These are phyloP conservation scores for Mycosphaerelloides madeirae DNA, from an alignment of 2,329 filamentous ascomycete species.

Conservation along the genomic window DNA sequence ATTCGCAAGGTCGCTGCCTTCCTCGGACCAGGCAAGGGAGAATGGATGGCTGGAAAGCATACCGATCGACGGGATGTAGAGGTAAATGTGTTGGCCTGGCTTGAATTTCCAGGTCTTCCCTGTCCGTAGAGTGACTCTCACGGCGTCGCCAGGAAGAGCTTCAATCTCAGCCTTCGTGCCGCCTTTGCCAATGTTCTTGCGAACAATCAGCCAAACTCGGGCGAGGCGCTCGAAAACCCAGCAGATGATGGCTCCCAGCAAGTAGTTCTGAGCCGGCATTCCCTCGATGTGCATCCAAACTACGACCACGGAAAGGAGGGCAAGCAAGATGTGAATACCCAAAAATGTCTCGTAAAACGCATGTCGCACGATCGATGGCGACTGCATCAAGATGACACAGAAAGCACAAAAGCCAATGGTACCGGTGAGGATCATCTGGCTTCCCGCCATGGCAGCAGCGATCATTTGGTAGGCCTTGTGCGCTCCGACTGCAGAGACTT, in stretches of 20 bases:
- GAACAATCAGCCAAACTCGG: constrained; percentile 57
- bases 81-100: constrained; percentile 72
- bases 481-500: constrained; percentile 36
- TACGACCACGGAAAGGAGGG: constrained; percentile 55
- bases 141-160: constrained; percentile 69
- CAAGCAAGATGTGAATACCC: constrained; percentile 63
- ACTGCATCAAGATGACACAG: constrained; percentile 61
- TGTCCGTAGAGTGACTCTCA: constrained; percentile 68
- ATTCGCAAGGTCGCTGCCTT: constrained; percentile 40
- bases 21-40: constrained; percentile 72
- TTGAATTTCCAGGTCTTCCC: constrained; percentile 71
- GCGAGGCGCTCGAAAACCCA: constrained; percentile 62
- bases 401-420: constrained; percentile 60
- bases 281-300: constrained; percentile 62
- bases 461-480: constrained; percentile 49
- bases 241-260: constrained; percentile 59
- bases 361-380: constrained; percentile 66
- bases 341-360: constrained; percentile 78
- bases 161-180: constrained; percentile 67
- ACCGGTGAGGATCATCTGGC: constrained; percentile 55
- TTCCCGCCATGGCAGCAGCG: constrained; percentile 34
- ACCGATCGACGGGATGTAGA: constrained; percentile 70
- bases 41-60: constrained; percentile 75
- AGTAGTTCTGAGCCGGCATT: constrained; percentile 55
- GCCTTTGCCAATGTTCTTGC: constrained; percentile 62